Evolutionary conservation across 2,329 filamentous ascomycete genomes (phyloP), one percentile per base, ranked within the genome.

Genomic region (Calonectria henricotiae): DNA sequence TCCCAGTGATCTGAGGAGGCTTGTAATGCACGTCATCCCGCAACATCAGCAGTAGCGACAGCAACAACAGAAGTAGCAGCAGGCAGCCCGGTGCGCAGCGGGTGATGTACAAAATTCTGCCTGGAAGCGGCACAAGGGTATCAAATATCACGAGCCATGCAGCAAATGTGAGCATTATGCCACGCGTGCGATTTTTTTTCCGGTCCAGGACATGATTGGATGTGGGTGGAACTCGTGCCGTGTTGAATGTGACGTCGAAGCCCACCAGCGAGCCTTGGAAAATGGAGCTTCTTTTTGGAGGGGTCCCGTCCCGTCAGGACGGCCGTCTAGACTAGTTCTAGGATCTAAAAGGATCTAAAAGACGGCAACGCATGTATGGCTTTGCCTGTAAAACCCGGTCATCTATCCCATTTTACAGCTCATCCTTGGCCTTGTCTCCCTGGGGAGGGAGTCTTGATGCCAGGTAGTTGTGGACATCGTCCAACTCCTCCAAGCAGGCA

Each of bases 401-500:
- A 7, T 63, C 41, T 46, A 15, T n/a, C 8, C 35, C 13, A 2
- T 27, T 27, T 66, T 43, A 63, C 17, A 49, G 32, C 41, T 70
- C 60, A n/a, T 65, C 65, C 13, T 63, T 65, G 9, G 37, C 64
- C 51, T 62, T 62, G 41, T 44, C 43, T 63, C 27, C 67, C 32
- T 15, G 35, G 5, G 74, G 79, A 6, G 86, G 86, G 67, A 90
- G 80, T 54, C 82, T 82, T 71, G 83, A 78, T 35, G 75, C 80
- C 70, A 91, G 70, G 73, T 88, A 91, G 2, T 78, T 80, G 83
- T 97, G 94, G 20, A 98, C 85, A 77, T 97, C 93, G 70, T 97
- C 90, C 67, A 98, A 90, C 84, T 98, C 96, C 74, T 92, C 86
- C 6, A 90, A 88, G 75, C 91, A 91, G 4, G 94, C 94, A 25